Percentiles rank a stretch among this genome's conserved stretches.
Evolutionary conservation across 2,329 filamentous ascomycete genomes (phyloP).

Genomic region (Alternaria longipes): DNA sequence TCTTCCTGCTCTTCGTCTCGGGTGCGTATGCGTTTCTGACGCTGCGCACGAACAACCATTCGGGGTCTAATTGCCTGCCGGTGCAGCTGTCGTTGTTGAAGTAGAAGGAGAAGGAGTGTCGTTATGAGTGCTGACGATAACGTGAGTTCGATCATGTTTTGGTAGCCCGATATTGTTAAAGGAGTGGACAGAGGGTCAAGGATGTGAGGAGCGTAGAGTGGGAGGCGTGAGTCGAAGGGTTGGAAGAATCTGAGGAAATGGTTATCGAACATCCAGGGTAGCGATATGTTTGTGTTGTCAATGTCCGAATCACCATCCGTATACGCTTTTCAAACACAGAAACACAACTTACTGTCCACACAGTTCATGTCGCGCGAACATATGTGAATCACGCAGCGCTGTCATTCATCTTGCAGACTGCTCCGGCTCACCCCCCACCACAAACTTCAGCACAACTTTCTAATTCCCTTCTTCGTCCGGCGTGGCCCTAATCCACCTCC

Average conservation of each 20-base stretch:
- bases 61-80: background rate
- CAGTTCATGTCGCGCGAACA: no score
- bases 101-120: background rate
- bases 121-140: background rate
- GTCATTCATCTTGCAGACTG: background rate
- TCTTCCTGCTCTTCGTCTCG: background rate
- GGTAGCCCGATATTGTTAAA: no score
- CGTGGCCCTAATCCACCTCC: conserved; percentile 35
- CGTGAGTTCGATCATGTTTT: background rate
- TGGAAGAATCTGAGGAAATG: background rate
- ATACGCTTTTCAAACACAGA: accelerated
- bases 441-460: background rate
- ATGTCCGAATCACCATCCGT: no score
- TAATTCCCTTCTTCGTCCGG: background rate
- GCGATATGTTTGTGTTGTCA: no score
- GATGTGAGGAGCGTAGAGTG: background rate
- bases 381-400: no score
- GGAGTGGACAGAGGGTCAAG: no score
- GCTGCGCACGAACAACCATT: background rate
- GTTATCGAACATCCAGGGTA: background rate
- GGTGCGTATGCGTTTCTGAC: background rate
- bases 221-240: accelerated
- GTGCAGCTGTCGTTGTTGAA: background rate
- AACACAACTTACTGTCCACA: no score
- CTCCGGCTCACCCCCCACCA: background rate